Evolutionary conservation across 2,329 filamentous ascomycete species (phyloP).

Genomic region (Achaetomium macrosporum): DNA sequence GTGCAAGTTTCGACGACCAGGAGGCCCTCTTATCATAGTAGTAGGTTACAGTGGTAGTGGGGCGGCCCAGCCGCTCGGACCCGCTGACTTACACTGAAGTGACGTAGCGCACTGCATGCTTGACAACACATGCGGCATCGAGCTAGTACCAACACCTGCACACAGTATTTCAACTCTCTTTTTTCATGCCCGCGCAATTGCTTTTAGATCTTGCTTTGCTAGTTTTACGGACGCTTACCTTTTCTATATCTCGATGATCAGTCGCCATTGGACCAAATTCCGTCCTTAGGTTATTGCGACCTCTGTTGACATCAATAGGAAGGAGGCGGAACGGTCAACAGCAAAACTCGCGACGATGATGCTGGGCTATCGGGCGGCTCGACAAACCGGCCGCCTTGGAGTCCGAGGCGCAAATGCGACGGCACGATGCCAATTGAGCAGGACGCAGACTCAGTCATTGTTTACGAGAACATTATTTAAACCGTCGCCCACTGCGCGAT

Average conservation of each 20-base stretch:
- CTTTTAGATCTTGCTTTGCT: no score
- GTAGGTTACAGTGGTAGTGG: no score
- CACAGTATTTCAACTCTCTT: no score
- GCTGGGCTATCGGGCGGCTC: constrained; percentile 17
- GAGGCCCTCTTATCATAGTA: no score
- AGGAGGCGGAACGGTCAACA: background rate
- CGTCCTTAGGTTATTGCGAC: background rate
- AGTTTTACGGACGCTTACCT: no score
- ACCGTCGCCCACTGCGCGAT: background rate
- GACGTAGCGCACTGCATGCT: no score
- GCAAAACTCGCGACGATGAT: constrained; percentile 11
- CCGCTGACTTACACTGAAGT: no score
- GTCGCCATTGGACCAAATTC: background rate
- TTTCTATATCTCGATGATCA: background rate
- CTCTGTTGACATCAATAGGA: constrained; percentile 19
- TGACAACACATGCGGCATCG: no score
- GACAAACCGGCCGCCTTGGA: constrained; percentile 10
- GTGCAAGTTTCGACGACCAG: no score
- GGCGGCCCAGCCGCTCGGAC: no score
- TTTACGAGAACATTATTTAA: constrained; percentile 12
- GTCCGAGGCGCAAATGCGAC: background rate
- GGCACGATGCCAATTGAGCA: background rate
- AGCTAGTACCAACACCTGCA: no score
- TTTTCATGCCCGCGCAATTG: no score
- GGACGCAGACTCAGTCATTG: constrained; percentile 14